phyloP scores from a whole-genome alignment of 495 filamentous ascomycete genomes.

The Rhypophila decipiens region DNA sequence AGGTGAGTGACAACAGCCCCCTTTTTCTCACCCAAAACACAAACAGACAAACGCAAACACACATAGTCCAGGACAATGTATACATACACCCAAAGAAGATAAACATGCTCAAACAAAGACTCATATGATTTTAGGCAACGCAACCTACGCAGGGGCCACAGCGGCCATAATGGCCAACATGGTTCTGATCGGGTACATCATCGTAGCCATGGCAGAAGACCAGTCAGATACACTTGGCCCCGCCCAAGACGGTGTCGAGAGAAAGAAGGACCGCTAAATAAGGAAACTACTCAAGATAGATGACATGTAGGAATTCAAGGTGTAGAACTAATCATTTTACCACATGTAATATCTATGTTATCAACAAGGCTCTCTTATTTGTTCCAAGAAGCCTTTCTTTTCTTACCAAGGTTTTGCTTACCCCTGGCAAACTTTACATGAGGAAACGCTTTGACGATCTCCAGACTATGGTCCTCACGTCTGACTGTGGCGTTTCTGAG shows the following conservation, averaged over 20 bases:
- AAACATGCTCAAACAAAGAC: not conserved
- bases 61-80: no score
- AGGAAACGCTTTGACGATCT: no score
- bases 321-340: no score
- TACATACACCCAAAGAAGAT: not conserved
- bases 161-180: constrained; percentile 89
- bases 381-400: no score
- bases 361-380: no score
- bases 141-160: constrained; percentile 75
- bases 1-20: constrained; percentile 44
- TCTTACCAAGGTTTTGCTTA: no score
- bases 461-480: no score
- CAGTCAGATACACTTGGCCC: constrained; percentile 55
- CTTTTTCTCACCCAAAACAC: constrained; percentile 24
- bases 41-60: not conserved
- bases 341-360: not conserved
- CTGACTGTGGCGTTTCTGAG: no score
- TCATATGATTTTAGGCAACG: constrained; percentile 54
- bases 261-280: constrained; percentile 49
- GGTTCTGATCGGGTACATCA: constrained; percentile 82
- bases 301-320: not conserved
- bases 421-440: no score
- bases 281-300: no score
- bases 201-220: constrained; percentile 89
- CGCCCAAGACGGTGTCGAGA: constrained; percentile 33